Conservation (phyloP, 2,329 filamentous ascomycete genomes). For the Fusarium sp. region DNA sequence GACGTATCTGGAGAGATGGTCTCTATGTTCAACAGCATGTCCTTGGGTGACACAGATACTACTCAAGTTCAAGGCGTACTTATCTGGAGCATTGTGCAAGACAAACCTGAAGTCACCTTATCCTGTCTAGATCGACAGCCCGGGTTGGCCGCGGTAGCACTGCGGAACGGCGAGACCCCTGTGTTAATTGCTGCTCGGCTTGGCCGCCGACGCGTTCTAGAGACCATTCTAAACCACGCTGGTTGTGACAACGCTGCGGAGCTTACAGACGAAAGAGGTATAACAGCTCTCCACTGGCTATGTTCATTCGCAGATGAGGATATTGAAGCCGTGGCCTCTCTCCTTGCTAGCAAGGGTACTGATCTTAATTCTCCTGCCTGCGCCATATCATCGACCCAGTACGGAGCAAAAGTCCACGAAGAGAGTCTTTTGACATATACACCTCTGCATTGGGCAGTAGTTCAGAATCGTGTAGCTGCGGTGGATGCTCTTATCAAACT, state of each 20-base stretch:
- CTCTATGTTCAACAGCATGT: neutral
- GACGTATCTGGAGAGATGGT: neutral
- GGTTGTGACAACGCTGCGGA: neutral
- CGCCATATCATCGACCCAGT: neutral
- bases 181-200: neutral
- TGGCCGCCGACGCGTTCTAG: neutral
- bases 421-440: neutral
- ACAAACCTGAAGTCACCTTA: neutral
- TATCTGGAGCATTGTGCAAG: neutral
- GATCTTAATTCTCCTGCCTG: neutral
- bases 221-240: neutral
- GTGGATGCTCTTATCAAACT: conserved; percentile 5
- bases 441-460: conserved; percentile 1
- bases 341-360: neutral
- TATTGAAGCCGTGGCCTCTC: neutral
- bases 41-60: neutral
- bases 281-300: conserved; percentile 7
- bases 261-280: neutral
- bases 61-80: neutral
- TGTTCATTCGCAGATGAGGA: conserved; percentile 3
- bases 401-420: neutral
- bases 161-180: neutral
- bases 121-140: neutral
- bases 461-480: neutral
- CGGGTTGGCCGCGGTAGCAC: neutral